Evolutionary conservation across 1,284 basidiomycete species (phyloP), one percentile per base, ranked within the genome.

Genomic region (Pterula multifida): DNA sequence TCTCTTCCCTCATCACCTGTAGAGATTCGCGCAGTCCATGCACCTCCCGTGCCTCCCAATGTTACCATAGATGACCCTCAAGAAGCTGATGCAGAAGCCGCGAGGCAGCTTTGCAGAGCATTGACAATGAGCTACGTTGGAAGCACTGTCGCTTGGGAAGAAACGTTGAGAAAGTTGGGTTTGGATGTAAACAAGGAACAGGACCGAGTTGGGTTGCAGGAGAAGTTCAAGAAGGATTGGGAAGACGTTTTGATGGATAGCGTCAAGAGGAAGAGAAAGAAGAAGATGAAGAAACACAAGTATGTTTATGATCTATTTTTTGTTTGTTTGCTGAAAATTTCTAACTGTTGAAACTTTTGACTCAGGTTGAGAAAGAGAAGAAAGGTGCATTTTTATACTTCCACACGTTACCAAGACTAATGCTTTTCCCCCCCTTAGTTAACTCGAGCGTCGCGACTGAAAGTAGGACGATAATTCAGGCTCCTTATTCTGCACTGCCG

Each of bases 241-340:
- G 70, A 76, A 54, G 72, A 76, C 36, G 73, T 86, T 26, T 65
- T 76, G 61, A 71, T 86, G 68, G 87, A 90, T 58, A 90, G 87
- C 58, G 79, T 76, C 23, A 85, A 82, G 71, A 77, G 87, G 64
- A 90, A 90, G 73, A 74, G 78, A 58, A 72, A 78, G 70, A 87
- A 79, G 76, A 90, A 89, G 78, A 90, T 90, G 84, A 87, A 85
- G 76, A 90, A 89, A 67, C 88, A 90, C 62, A 90, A 90, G 86
- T 88, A 62, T 65, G 83, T 71, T 15, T 13, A n/a, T n/a, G n/a
- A n/a, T n/a, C n/a, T n/a, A n/a, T n/a, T n/a, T 36, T 50, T 23
- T 39, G 25, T 13, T 39, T 57, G 28, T n/a, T n/a, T n/a, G n/a
- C n/a, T 23, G 21, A 17, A 51, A 19, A 2, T 22, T 15, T 44